Conservation (phyloP, 352 stramenopile genomes). For the Pythium aquatile region DNA sequence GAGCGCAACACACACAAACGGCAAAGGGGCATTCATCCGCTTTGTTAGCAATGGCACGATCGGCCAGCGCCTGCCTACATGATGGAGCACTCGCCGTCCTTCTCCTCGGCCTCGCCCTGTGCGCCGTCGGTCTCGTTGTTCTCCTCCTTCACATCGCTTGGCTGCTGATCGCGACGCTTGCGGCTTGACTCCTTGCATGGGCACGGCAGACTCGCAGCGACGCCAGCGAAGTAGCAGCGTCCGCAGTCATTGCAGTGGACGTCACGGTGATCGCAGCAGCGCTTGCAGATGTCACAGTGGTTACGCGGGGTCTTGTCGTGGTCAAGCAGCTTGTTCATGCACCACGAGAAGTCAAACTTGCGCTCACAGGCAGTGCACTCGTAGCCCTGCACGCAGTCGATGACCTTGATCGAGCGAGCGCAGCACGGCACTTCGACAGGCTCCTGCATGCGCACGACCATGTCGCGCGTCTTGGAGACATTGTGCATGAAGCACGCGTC, state of each 20-base stretch:
- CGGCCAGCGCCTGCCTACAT: conserved; percentile 44
- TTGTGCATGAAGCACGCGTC: conserved; percentile 89
- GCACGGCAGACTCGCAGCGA: conserved; percentile 71
- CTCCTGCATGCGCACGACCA: conserved; percentile 74
- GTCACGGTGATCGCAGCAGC: conserved; percentile 85
- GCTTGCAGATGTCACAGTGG: conserved; percentile 85
- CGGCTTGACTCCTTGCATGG: conserved; percentile 77
- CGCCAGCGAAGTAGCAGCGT: conserved; percentile 83
- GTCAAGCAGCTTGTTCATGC: conserved; percentile 76
- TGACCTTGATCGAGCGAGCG: conserved; percentile 47
- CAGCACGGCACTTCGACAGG: conserved; percentile 58
- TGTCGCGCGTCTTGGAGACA: conserved; percentile 82
- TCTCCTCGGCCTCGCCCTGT: conserved; percentile 48
- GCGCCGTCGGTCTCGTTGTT: conserved; percentile 10
- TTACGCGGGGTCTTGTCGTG: conserved; percentile 72
- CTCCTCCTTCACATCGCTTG: neutral
- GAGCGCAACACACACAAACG: neutral
- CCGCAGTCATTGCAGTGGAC: conserved; percentile 81
- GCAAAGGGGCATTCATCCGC: neutral
- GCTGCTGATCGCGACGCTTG: conserved; percentile 28
- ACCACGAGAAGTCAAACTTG: conserved; percentile 80
- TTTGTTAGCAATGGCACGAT: neutral
- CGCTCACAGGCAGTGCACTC: conserved; percentile 44
- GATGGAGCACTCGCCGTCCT: conserved; percentile 79
- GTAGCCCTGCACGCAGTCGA: conserved; percentile 77